A percentile compares a stretch with the other conserved stretches of the same genome.
Conservation (phyloP, 306 rosid genomes). For the Citrullus amarus region DNA sequence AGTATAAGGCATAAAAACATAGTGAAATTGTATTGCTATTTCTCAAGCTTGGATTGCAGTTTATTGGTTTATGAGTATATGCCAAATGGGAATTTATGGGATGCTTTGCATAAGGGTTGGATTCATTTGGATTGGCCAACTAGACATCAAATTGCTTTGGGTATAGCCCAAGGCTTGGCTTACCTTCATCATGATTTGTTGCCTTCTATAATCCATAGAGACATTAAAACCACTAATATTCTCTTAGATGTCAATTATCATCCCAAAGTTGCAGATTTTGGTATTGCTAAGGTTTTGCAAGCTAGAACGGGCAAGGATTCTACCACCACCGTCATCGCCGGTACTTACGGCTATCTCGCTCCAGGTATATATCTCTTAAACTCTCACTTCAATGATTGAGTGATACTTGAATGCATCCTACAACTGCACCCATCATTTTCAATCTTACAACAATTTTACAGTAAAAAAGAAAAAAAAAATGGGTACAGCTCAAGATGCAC, state of each 20-base stretch:
- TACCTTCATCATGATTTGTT: slow-evolving; percentile 90
- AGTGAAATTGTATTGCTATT: slow-evolving; percentile 70
- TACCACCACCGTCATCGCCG: slow-evolving; percentile 79
- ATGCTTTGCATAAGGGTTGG: slow-evolving; percentile 70
- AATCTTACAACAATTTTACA: no score
- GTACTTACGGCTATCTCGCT: slow-evolving; percentile 89
- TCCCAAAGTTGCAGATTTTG: slow-evolving; percentile 95
- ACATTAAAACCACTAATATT: slow-evolving; percentile 80
- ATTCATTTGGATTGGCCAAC: slow-evolving; percentile 78
- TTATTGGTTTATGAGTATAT: slow-evolving; percentile 82
- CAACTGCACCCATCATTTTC: no score
- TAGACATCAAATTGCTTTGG: slow-evolving; percentile 69
- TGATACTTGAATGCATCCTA: no score
- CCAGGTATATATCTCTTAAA: slow-evolving; percentile 19
- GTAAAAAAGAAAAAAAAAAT: no score
- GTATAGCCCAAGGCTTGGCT: slow-evolving; percentile 81
- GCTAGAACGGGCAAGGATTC: slow-evolving; percentile 80
- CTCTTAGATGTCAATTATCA: slow-evolving; percentile 67
- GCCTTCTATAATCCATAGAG: slow-evolving; percentile 75
- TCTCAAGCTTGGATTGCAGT: slow-evolving; percentile 60
- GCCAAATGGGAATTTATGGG: slow-evolving; percentile 94
- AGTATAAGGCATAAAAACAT: slow-evolving; percentile 88
- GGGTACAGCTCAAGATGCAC: no score
- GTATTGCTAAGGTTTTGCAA: slow-evolving; percentile 93
- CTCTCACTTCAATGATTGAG: no score